Percentiles rank a stretch among this genome's conserved stretches.
These are phyloP conservation scores for Gomphus sp. DNA, from an alignment of 1,284 basidiomycete genomes.

Conservation along the genomic window DNA sequence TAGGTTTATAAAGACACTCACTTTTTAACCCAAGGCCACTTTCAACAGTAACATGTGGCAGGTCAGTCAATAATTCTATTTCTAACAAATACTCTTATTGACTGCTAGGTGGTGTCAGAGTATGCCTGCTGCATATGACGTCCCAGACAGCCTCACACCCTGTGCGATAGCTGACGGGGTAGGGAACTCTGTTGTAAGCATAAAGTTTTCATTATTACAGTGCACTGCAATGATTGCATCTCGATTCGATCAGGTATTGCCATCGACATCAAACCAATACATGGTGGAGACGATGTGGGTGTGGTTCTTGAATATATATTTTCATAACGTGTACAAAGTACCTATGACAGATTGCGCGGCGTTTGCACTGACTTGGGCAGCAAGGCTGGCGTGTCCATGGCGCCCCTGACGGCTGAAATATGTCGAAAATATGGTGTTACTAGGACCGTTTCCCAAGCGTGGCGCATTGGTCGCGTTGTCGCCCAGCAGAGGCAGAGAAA, in stretches of 20 bases:
- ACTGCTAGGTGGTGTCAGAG: constrained; percentile 18
- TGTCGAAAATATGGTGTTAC: constrained; percentile 32
- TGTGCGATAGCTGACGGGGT: constrained; percentile 37
- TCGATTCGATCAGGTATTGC: constrained; percentile 15
- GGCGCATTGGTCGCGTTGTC: constrained; percentile 43
- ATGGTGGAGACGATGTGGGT: constrained; percentile 24
- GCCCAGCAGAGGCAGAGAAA: constrained; percentile 26
- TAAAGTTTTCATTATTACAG: background rate
- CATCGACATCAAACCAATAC: constrained; percentile 19
- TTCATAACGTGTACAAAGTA: background rate
- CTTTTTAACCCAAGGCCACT: background rate
- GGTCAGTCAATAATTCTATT: background rate
- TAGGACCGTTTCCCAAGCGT: constrained; percentile 41
- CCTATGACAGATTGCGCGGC: constrained; percentile 14
- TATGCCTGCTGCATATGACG: constrained; percentile 30
- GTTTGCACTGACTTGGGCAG: constrained; percentile 33
- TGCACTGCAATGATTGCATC: background rate
- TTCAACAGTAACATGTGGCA: constrained; percentile 10
- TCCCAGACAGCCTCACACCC: constrained; percentile 30
- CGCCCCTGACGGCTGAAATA: constrained; percentile 26
- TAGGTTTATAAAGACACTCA: background rate
- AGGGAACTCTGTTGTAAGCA: constrained; percentile 28
- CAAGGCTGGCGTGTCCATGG: constrained; percentile 31
- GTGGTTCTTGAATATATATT: background rate
- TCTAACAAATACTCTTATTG: background rate